Conservation (phyloP, 2,329 filamentous ascomycete genomes). For the Fusarium verrucosum region DNA sequence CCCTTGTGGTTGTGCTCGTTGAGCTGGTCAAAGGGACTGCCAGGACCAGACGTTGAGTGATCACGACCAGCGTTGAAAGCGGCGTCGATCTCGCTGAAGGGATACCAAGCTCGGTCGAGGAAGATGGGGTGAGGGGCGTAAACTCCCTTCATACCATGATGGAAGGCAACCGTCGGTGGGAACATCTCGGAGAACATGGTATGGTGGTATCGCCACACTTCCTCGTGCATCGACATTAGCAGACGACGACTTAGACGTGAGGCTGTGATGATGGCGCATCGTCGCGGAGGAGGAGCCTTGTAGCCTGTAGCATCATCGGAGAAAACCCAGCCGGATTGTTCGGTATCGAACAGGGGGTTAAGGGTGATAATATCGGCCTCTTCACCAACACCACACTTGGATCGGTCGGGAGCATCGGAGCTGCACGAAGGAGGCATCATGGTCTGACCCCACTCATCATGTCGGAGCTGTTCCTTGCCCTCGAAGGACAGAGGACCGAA, state of each 20-base stretch:
- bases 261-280: conserved; percentile 77
- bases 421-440: conserved; percentile 65
- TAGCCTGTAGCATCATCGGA: conserved; percentile 76
- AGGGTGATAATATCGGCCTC: conserved; percentile 80
- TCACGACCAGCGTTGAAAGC: conserved; percentile 82
- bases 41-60: conserved; percentile 69
- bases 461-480: conserved; percentile 57
- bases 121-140: conserved; percentile 85
- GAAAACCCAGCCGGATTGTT: conserved; percentile 77
- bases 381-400: conserved; percentile 73
- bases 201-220: conserved; percentile 72
- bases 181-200: conserved; percentile 86
- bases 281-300: conserved; percentile 69
- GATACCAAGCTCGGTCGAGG: conserved; percentile 78
- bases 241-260: conserved; percentile 73
- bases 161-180: conserved; percentile 73
- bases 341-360: conserved; percentile 78
- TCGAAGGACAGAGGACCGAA: conserved; percentile 72
- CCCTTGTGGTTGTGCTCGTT: conserved; percentile 87
- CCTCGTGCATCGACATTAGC: conserved; percentile 77
- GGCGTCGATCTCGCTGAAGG: conserved; percentile 70
- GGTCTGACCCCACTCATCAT: conserved; percentile 62
- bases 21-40: conserved; percentile 72
- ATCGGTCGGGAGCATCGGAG: conserved; percentile 58
- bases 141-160: conserved; percentile 81